These are phyloP conservation scores for Ogataea parapolymorpha DNA, from an alignment of 805 yeast genomes.

Conservation along the genomic window DNA sequence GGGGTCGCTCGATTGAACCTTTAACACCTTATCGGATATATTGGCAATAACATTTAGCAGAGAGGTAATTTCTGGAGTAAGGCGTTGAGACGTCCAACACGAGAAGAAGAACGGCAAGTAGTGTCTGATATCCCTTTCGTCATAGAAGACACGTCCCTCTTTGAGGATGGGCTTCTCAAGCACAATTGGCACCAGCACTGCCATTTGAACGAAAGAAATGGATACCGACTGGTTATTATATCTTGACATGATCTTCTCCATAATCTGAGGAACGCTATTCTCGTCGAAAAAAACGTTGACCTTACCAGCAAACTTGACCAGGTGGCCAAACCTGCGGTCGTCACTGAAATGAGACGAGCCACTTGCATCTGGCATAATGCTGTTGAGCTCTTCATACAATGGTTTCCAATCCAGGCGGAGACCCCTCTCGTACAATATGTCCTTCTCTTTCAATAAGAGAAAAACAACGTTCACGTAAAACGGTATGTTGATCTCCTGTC, in stretches of 20 bases:
- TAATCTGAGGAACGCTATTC: conserved; percentile 46
- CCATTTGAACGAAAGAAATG: conserved; percentile 48
- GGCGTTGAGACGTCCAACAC: conserved; percentile 59
- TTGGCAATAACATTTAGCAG: conserved; percentile 63
- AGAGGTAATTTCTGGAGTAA: conserved; percentile 54
- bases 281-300: conserved; percentile 54
- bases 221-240: conserved; percentile 54
- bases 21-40: conserved; percentile 48
- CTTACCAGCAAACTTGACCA: conserved; percentile 50
- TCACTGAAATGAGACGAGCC: conserved; percentile 47
- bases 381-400: conserved; percentile 36
- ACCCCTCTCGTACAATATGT: conserved; percentile 38
- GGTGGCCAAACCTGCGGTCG: conserved; percentile 44
- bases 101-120: conserved; percentile 67
- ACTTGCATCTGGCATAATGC: conserved; percentile 45
- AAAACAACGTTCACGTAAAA: conserved; percentile 62
- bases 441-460: conserved; percentile 48
- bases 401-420: conserved; percentile 51
- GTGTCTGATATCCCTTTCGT: conserved; percentile 34
- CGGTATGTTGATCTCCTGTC: conserved; percentile 60
- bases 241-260: conserved; percentile 48
- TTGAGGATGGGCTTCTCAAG: conserved; percentile 28
- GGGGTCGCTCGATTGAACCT: conserved; percentile 30
- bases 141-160: conserved; percentile 21
- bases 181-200: conserved; percentile 49